Percentiles rank a stretch among this genome's conserved stretches.
phyloP scores from a whole-genome alignment of 805 yeast species.

The Starmera dryadoides region DNA sequence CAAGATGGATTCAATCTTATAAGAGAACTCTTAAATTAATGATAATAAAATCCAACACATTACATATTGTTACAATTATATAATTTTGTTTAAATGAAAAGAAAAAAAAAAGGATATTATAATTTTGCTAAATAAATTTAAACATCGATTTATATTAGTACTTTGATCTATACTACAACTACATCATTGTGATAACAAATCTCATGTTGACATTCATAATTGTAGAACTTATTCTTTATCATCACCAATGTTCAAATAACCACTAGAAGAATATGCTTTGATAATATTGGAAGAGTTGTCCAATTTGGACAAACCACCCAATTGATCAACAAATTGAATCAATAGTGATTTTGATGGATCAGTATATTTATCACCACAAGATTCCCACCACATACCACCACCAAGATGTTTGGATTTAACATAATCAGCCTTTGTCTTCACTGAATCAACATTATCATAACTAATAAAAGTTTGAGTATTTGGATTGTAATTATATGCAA shows the following conservation, averaged over 20 bases:
- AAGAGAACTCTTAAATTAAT: too few species aligned
- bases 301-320: conserved; percentile 9
- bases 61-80: too few species aligned
- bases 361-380: conserved; percentile 57
- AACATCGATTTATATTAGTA: too few species aligned
- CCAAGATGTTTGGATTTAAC: conserved; percentile 43
- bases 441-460: conserved; percentile 60
- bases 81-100: too few species aligned
- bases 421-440: conserved; percentile 51
- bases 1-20: conserved; percentile 84
- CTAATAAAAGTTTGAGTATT: conserved; percentile 35
- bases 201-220: too few species aligned
- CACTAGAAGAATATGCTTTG: conserved; percentile 6
- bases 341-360: conserved; percentile 22
- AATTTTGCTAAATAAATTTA: too few species aligned
- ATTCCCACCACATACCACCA: conserved; percentile 97
- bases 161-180: too few species aligned
- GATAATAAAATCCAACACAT: too few species aligned
- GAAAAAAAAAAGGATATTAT: neutral
- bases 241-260: too few species aligned
- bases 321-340: conserved; percentile 33
- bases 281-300: conserved; percentile 5
- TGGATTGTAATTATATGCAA: conserved; percentile 45
- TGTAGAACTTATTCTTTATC: too few species aligned
- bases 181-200: too few species aligned